A percentile compares a stretch with the other conserved stretches of the same genome.
These are phyloP conservation scores for Aspergillus olivimuriae DNA, from an alignment of 495 filamentous ascomycete genomes.

Conservation along the genomic window DNA sequence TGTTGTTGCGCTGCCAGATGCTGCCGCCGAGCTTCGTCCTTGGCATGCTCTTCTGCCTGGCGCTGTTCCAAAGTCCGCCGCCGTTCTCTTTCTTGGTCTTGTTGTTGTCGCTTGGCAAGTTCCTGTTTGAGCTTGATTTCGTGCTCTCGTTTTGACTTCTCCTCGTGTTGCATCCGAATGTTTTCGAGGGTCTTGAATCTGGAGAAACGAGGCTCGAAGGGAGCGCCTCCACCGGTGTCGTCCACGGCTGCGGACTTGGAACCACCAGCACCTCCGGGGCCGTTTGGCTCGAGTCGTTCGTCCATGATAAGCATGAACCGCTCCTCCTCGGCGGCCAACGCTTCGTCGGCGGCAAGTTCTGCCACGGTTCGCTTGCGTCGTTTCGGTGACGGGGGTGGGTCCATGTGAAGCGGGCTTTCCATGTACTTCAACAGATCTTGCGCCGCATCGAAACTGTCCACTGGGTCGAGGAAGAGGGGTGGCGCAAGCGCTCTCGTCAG, in stretches of 20 bases:
- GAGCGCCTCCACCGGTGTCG: constrained; percentile 58
- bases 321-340: constrained; percentile 79
- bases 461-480: constrained; percentile 70
- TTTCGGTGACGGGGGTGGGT: constrained; percentile 75
- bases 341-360: constrained; percentile 90
- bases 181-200: constrained; percentile 83
- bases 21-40: constrained; percentile 38
- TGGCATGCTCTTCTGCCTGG: constrained; percentile 45
- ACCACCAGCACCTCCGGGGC: constrained; percentile 47
- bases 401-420: constrained; percentile 66
- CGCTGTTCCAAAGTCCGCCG: constrained; percentile 37
- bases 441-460: constrained; percentile 57
- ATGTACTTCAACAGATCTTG: constrained; percentile 62
- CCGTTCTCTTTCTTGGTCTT: constrained; percentile 40
- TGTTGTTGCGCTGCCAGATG: constrained; percentile 45
- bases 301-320: constrained; percentile 91
- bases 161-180: constrained; percentile 71
- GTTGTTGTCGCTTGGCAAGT: constrained; percentile 40
- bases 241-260: constrained; percentile 64
- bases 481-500: constrained; percentile 63
- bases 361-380: constrained; percentile 88
- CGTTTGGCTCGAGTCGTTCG: constrained; percentile 63
- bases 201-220: constrained; percentile 83
- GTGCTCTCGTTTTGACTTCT: constrained; percentile 55
- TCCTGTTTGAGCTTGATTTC: constrained; percentile 58